Evolutionary conservation across 2,329 filamentous ascomycete species (phyloP), one percentile per base, ranked within the genome.

Genomic region (Pseudogymnoascus sp.): DNA sequence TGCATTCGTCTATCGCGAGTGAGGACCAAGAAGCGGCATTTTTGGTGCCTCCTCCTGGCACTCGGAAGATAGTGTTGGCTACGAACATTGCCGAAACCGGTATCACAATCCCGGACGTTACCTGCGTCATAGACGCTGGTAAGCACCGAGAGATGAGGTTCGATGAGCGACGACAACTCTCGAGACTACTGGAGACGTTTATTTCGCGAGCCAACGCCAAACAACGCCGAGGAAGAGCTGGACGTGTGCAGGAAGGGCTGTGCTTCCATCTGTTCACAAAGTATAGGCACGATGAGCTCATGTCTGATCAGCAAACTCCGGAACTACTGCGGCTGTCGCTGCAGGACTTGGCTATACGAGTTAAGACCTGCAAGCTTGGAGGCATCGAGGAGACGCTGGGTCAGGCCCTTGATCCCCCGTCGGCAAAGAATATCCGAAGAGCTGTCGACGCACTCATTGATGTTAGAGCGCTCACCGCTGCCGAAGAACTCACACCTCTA

Each of bases 71-170:
- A 67, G 93, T 99, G 1, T 83, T 99, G 63, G 93, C 95, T 1
- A 99, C 95, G 12, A 99, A 99, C 72, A 99, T 99, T 74, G 95
- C 95, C 4, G 95, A 99, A 75, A 99, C 95, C 0, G 95, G 95
- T 78, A 96, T 99, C 72, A 99, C 95, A 0, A 99, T 99, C 68
- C 95, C 95, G 1, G 95, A 99, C 73, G 91, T 99, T 31, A 97
- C 95, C 0, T 96, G 93, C 70, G 95, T 99, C 54, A 89, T 99
- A 64, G 95, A 99, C 74, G 93, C 92, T 0, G 95, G 95, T 64
- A 97, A 96, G 75, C 93, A 97, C 75, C 92, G 96, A 68, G 93
- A 96, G 75, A 97, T 97, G 93, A 83, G 93, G 29, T 97, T 96
- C 70, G 93, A 99, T 72, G 95, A 99, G 77, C 86, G 90, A 63